A percentile compares a stretch with the other conserved stretches of the same genome.
These are phyloP conservation scores for Leptodontidium sp. DNA, from an alignment of 2,329 filamentous ascomycete species.

Conservation along the genomic window DNA sequence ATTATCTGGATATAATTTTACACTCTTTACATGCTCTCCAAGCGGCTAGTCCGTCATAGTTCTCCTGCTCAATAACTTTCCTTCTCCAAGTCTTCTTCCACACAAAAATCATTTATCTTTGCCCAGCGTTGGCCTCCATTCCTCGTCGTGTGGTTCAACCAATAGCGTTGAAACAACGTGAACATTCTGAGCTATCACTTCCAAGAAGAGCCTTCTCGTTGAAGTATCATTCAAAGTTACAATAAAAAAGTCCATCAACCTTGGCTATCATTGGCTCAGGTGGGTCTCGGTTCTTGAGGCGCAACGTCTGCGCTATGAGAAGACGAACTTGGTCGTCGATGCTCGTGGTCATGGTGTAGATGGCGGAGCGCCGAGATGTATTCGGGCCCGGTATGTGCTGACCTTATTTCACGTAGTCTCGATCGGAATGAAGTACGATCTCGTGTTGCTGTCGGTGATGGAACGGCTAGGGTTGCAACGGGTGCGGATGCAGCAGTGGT, in stretches of 20 bases:
- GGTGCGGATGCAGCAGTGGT: background rate
- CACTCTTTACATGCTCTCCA: background rate
- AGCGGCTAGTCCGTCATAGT: background rate
- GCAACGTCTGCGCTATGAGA: background rate
- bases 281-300: conserved; percentile 1
- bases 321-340: conserved; percentile 1
- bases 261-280: background rate
- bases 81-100: background rate
- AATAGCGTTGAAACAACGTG: too few relatives aligned
- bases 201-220: too few relatives aligned
- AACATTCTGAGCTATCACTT: too few relatives aligned
- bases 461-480: conserved; percentile 8
- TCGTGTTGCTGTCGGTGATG: background rate
- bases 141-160: too few relatives aligned
- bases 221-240: background rate
- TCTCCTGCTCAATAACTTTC: background rate
- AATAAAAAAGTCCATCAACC: background rate
- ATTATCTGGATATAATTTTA: background rate
- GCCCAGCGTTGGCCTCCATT: too few relatives aligned
- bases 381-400: conserved; percentile 15
- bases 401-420: conserved; percentile 15
- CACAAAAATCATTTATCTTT: background rate
- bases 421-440: conserved; percentile 13
- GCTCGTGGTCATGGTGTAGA: conserved; percentile 19
- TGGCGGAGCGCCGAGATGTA: conserved; percentile 14